A percentile compares a stretch with the other conserved stretches of the same genome.
Conservation (phyloP, 345 rosid species). For the Lepidium sativum region DNA sequence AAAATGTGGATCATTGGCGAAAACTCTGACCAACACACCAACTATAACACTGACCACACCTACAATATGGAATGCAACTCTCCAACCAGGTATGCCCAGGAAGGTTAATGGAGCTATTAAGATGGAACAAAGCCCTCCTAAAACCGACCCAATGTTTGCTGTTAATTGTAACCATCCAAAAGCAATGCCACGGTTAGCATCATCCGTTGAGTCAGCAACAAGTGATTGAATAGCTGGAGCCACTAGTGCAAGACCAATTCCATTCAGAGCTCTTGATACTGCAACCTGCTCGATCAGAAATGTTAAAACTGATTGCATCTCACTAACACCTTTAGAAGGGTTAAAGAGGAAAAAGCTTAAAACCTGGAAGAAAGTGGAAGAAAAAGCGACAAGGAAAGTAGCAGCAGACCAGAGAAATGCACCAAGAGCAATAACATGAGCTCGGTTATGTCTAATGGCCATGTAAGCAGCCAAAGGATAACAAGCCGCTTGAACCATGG, state of each 20-base stretch:
- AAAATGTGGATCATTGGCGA: constrained; percentile 68
- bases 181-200: constrained; percentile 66
- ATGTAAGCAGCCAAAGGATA: constrained; percentile 69
- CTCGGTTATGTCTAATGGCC: constrained; percentile 40
- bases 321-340: not conserved
- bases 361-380: constrained; percentile 57
- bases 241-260: constrained; percentile 80
- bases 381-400: constrained; percentile 56
- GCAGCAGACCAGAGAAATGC: constrained; percentile 65
- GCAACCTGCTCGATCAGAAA: constrained; percentile 46
- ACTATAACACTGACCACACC: constrained; percentile 64
- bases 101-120: constrained; percentile 58
- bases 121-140: constrained; percentile 68
- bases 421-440: constrained; percentile 61
- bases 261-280: constrained; percentile 75
- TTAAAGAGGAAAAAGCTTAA: constrained; percentile 1
- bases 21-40: constrained; percentile 54
- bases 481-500: constrained; percentile 48
- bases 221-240: constrained; percentile 85
- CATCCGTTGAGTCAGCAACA: constrained; percentile 80
- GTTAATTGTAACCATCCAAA: constrained; percentile 86
- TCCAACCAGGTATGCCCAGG: constrained; percentile 85
- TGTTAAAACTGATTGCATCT: not conserved
- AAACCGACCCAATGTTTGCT: constrained; percentile 65
- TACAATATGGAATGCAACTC: constrained; percentile 75